Base-by-base conservation (phyloP, 805 yeast species). In the Suhomyces sp. region DNA sequence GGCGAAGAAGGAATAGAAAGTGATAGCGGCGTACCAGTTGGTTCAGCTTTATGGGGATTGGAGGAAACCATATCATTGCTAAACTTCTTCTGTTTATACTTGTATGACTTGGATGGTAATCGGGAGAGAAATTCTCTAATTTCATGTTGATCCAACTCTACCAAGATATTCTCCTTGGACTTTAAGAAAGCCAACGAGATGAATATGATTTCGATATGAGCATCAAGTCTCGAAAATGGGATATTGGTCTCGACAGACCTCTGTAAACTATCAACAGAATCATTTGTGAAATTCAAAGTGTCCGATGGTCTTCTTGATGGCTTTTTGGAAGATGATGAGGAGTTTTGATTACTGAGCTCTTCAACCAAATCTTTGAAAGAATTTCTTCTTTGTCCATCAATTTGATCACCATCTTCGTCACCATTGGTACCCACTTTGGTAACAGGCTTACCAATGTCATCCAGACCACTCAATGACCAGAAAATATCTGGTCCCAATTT, bases 101-200 rank as follows among this genome's bases (percentile, higher is more conserved):
- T 60, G 55, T 64, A 59, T 11, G 68, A 60, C 40, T 67, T 67
- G 10, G 79, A 68, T 1, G 80, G 77, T 30, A 74, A 53, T 24
- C 81, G 74, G 42, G 77, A 77, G 42, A 90, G 68, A 45, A 79
- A 79, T 53, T 88, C 95, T 24, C 88, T 70, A 28, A 88, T 86
- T 60, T 90, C 98, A 44, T 85, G 80, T 54, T 87, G 95, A 51
- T 90, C 98, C 44, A 88, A 79, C 54, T 90, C 97, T 44, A 86
- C 72, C 36, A 90, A 69, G 25, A 83, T 78, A 47, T 78, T 77
- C 48, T 84, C 90, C 57, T 83, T 82, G 33, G 91, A 80, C 58
- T 86, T 86, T 45, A 90, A 65, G 25, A 90, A 75, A 1, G 96
- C 86, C 31, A 88, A 65, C 31, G 86, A 79, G 3, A 85, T 75